These are phyloP conservation scores for Naegleria lovaniensis DNA, from an alignment of 208 protist species.

Conservation along the genomic window DNA sequence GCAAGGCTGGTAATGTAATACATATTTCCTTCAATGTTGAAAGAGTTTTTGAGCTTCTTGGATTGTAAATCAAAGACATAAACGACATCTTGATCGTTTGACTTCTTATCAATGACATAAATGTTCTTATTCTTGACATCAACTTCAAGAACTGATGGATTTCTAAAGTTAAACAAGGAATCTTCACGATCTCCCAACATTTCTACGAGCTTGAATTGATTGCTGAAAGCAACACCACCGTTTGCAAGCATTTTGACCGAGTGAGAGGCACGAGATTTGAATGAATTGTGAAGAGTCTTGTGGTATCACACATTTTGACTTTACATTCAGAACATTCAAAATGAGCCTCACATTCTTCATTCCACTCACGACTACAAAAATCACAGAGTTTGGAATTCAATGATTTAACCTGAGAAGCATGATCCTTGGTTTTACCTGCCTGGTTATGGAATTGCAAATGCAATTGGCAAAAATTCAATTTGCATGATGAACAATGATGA, in stretches of 20 bases:
- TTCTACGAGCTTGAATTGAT: not conserved
- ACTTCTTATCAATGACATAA: not conserved
- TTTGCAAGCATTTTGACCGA: not conserved
- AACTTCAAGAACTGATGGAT: not conserved
- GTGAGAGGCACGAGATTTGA: not conserved
- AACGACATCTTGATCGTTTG: not conserved
- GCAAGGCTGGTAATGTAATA: not conserved
- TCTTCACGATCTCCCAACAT: not conserved
- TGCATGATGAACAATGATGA: not conserved
- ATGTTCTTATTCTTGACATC: not conserved
- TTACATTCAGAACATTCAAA: not conserved
- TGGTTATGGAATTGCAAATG: not conserved
- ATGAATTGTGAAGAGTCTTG: not conserved
- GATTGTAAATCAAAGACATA: not conserved
- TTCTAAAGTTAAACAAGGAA: not conserved
- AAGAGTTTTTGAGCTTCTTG: not conserved
- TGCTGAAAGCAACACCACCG: not conserved
- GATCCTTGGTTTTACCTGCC: not conserved
- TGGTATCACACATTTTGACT: not conserved
- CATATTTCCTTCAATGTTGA: not conserved
- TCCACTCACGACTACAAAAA: not conserved
- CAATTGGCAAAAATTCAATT: not conserved
- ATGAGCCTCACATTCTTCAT: not conserved
- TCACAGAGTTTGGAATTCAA: not conserved
- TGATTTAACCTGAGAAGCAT: not conserved